Base-by-base conservation (phyloP, 352 stramenopile genomes). In the Thalassiosira livingstoniorum region DNA sequence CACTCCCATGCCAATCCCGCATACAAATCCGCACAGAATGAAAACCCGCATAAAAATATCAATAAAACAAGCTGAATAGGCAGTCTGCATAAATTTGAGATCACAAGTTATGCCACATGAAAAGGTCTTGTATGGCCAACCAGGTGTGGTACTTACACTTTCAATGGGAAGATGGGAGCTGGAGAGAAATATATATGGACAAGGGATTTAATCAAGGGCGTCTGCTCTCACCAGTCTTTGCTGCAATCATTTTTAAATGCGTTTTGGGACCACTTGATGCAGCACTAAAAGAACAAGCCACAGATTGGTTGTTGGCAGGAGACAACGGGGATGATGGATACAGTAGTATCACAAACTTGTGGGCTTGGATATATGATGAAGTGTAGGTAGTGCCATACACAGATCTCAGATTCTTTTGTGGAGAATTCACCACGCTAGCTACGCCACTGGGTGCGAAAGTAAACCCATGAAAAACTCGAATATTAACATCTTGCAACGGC, bases 91-190 rank as follows among this genome's bases (percentile, higher is more conserved):
- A n/a, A n/a, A n/a, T n/a, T n/a, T n/a, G n/a, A n/a, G n/a, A n/a
- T n/a, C n/a, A n/a, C n/a, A n/a, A n/a, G n/a, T n/a, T n/a, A n/a
- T n/a, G n/a, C 39, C 39, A 15, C 7, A 18, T 47, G 39, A 7
- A 18, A 47, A 7, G 7, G 15, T 47, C 7, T 15, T 47, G 15
- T 47, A 47, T 47, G 39, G 39, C 7, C 7, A 47, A 18, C 7
- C 7, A 7, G 39, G 39, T 15, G 7, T 15, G 7, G 39, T 47
- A n/a, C n/a, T n/a, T n/a, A 7, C 39, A 47, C 39, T 47, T 47
- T 15, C 7, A 47, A 25, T 53, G 35, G 62, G 32, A 42, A 25
- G 62, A 70, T 58, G 62, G 62, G 13, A 5, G 4, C 37, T 70
- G 62, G 62, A 15, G 32, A 3, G 5, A 15, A 7, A 32, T 53